Evolutionary conservation across 75 land plant genomes (phyloP), one percentile per base, ranked within the genome.

Genomic region (Gnetum montanum): DNA sequence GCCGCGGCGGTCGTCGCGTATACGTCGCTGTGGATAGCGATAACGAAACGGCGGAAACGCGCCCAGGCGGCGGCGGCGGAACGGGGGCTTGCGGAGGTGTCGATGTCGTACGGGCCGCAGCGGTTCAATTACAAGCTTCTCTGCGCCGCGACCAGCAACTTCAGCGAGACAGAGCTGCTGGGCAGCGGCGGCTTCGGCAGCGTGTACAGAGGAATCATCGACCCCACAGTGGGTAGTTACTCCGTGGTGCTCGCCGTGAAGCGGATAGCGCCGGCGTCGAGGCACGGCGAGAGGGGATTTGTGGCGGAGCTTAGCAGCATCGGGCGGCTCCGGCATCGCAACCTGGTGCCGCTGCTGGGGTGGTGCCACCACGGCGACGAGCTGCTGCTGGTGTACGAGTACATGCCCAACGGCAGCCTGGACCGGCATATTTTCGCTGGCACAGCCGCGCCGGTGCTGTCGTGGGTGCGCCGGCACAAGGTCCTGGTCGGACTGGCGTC

Each of bases 341-440:
- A 57, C 11, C 41, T 64, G 1, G 49, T 64, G 29, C 33, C 13
- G 67, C 67, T 64, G 1, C 19, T 23, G 27, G 67, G 63, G 4
- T 64, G 64, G 64, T 64, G 67, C 47, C 31, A 31, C 8, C 11
- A 45, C 11, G 25, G 23, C 3, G 46, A 13, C 31, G 43, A 59
- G 34, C 27, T 59, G 3, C 35, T 64, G 2, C 65, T 64, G 11
- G 62, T 64, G 3, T 64, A 64, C 34, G 67, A 57, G 3, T 44
- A 24, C 33, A 6, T 64, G 65, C 46, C 65, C 0, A 64, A 64
- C 0, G 65, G 64, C 0, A 57, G 63, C 34, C 29, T 64, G 49
- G 67, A 64, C 19, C 34, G 19, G 13, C n/a, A 46, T 26, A 12
- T 60, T 6, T 60, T 46, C 16, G 15, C 3, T 16, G 2, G 26